Evolutionary conservation across 1,139 yeast species (phyloP), one percentile per base, ranked within the genome.

Genomic region (Magnusiomyces fungicola): DNA sequence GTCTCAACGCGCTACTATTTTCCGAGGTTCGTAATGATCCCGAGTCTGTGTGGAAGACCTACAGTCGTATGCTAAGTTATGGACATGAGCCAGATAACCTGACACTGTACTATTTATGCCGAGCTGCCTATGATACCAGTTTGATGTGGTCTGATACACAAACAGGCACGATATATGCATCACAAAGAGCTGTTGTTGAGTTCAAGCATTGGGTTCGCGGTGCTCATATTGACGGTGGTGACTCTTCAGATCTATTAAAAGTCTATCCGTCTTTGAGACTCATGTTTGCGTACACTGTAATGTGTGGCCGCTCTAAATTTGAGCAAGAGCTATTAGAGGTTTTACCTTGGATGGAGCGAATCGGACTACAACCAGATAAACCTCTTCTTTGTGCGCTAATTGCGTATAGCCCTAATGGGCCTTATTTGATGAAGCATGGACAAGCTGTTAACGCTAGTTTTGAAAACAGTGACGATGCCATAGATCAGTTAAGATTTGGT

Each of bases 161-260:
- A 18, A 18, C 41, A 10, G 22, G n/a, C 12, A 14, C 21, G 7
- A 54, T 74, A 32, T 75, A 66, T 52, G 85, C 89, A 0, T 71
- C 83, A 1, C 87, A 81, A 55, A 69, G 80, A 16, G 81, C 85
- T 0, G 72, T 80, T 5, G 73, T 70, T 40, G 86, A 82, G 59
- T 79, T 81, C 63, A 73, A 76, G 51, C 61, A 47, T 50, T 64
- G 67, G 58, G 69, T 66, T 53, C 45, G 70, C 55, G 59, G 66
- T 40, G 55, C 60, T 51, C 24, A 58, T 37, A 7, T 50, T 10
- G 58, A 62, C 46, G 62, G 62, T 3, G 63, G 65, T 38, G 70
- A 63, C 29, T 44, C 53, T 3, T 55, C 58, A 3, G 69, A 66
- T 24, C 51, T 61, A 3, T 55, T 78, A 2, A 66, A 64, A 37